phyloP scores from a whole-genome alignment of 371 early-diverging fungal genomes.

The Chytridium lagenaria region DNA sequence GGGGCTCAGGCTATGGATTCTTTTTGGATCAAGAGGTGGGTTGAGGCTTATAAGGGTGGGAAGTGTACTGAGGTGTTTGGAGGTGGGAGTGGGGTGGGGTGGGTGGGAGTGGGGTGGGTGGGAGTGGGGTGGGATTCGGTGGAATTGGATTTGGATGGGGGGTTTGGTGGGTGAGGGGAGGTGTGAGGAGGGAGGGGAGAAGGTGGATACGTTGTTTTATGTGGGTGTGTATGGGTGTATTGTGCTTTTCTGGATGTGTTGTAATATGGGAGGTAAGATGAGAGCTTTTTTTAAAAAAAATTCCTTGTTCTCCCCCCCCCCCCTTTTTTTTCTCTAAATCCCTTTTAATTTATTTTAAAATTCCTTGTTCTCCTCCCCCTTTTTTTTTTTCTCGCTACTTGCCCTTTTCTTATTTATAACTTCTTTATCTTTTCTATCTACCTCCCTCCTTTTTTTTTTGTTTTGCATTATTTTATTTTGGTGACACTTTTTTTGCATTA shows the following conservation, averaged over 20 bases:
- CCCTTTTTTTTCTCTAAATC: no score
- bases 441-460: slow-evolving; percentile 12
- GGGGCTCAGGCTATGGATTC: slow-evolving; percentile 31
- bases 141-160: neutral
- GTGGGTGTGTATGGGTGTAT: slow-evolving; percentile 42
- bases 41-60: slow-evolving; percentile 36
- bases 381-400: no score
- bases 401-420: no score
- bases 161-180: neutral
- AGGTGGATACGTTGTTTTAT: slow-evolving; percentile 39
- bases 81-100: neutral
- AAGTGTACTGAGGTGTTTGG: neutral
- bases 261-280: slow-evolving; percentile 23
- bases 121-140: neutral
- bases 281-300: no score
- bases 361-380: no score
- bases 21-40: slow-evolving; percentile 57
- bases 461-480: neutral
- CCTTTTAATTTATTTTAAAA: no score
- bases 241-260: slow-evolving; percentile 28
- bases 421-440: no score
- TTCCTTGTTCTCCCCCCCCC: no score
- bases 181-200: neutral
- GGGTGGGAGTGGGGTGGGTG: slow-evolving; percentile 3
- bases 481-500: no score